Evolutionary conservation across 2,329 filamentous ascomycete genomes (phyloP).

Genomic region (Penicillium sp.): DNA sequence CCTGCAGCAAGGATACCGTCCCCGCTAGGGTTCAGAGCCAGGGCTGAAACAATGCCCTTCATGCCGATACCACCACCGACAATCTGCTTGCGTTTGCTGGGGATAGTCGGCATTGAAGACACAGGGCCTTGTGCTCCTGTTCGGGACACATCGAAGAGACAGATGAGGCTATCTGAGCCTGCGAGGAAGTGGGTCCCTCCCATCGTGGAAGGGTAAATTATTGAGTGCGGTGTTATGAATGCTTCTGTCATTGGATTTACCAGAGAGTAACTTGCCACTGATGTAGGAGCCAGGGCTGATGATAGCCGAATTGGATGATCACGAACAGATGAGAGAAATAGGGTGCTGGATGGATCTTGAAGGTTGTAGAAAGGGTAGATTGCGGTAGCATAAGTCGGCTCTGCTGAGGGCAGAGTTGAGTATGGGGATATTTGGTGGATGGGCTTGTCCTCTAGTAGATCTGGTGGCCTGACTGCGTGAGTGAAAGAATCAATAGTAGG

Average conservation of each 20-base stretch:
- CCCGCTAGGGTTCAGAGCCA: slow-evolving; percentile 46
- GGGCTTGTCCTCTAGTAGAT: slow-evolving; percentile 46
- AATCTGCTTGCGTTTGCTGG: slow-evolving; percentile 48
- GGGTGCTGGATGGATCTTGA: slow-evolving; percentile 49
- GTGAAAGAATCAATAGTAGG: not conserved
- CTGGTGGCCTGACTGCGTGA: slow-evolving; percentile 42
- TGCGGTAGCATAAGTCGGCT: slow-evolving; percentile 55
- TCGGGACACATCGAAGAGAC: slow-evolving; percentile 56
- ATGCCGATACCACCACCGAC: slow-evolving; percentile 52
- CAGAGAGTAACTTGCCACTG: slow-evolving; percentile 55
- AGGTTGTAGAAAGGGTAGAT: slow-evolving; percentile 57
- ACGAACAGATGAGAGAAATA: slow-evolving; percentile 53
- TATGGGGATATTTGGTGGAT: slow-evolving; percentile 48
- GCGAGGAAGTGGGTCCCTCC: slow-evolving; percentile 56
- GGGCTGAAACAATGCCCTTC: slow-evolving; percentile 56
- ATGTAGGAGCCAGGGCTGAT: slow-evolving; percentile 53
- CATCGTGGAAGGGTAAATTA: slow-evolving; percentile 51
- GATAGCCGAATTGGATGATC: slow-evolving; percentile 58
- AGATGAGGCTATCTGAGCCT: slow-evolving; percentile 55
- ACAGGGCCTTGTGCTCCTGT: slow-evolving; percentile 49
- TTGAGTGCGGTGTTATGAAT: slow-evolving; percentile 55
- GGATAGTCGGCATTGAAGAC: slow-evolving; percentile 48
- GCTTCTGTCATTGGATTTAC: slow-evolving; percentile 57
- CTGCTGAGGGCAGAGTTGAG: slow-evolving; percentile 46
- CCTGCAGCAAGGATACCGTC: slow-evolving; percentile 58